Percentiles rank a stretch among this genome's conserved stretches.
phyloP scores from a whole-genome alignment of 805 yeast genomes.

The Wickerhamomyces hampshirensis region DNA sequence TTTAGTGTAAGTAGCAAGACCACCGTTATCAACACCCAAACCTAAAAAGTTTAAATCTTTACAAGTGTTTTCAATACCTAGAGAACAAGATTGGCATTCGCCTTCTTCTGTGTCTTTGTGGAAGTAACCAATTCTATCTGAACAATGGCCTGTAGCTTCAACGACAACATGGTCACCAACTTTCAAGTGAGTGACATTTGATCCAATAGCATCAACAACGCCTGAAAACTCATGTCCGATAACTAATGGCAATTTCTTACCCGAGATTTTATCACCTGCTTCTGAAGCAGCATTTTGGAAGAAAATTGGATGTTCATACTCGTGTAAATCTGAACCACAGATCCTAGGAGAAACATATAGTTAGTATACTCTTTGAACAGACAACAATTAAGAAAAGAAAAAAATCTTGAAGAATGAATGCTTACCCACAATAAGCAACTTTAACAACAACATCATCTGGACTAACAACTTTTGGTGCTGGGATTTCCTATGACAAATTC shows the following conservation, averaged over 20 bases:
- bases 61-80: slow-evolving; percentile 43
- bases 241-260: slow-evolving; percentile 46
- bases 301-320: slow-evolving; percentile 56
- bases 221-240: slow-evolving; percentile 64
- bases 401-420: no score
- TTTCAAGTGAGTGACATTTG: slow-evolving; percentile 42
- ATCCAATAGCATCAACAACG: slow-evolving; percentile 48
- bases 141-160: slow-evolving; percentile 43
- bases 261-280: slow-evolving; percentile 23
- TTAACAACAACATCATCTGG: slow-evolving; percentile 40
- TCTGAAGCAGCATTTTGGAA: slow-evolving; percentile 45
- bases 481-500: no score
- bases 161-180: slow-evolving; percentile 56
- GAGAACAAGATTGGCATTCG: slow-evolving; percentile 38
- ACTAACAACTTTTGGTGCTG: slow-evolving; percentile 31
- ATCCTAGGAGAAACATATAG: slow-evolving; percentile 25
- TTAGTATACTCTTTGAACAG: slow-evolving; percentile 15
- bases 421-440: slow-evolving; percentile 43
- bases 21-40: slow-evolving; percentile 47
- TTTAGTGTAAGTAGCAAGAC: slow-evolving; percentile 40
- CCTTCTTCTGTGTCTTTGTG: slow-evolving; percentile 21
- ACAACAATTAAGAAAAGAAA: no score
- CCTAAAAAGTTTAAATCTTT: slow-evolving; percentile 40
- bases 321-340: slow-evolving; percentile 60
- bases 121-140: slow-evolving; percentile 30